Conservation (phyloP, 1,284 basidiomycete species). For the Rhodotorula sp. region DNA sequence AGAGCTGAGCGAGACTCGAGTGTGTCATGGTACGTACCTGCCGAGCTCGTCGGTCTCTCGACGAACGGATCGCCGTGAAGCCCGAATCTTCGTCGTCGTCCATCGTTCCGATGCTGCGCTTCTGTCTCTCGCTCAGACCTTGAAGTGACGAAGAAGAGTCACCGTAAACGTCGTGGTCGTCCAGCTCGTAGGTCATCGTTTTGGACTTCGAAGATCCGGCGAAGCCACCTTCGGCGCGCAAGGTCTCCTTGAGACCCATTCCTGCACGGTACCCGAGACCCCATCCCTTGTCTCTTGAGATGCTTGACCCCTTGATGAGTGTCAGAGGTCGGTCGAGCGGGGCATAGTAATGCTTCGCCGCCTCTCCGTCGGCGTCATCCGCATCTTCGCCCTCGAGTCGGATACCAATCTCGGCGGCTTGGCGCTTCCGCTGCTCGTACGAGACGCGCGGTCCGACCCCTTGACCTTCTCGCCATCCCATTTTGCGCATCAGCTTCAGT, state of each 20-base stretch:
- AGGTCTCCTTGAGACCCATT: constrained; percentile 56
- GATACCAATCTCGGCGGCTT: constrained; percentile 49
- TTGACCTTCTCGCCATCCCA: constrained; percentile 92
- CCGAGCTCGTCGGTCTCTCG: constrained; percentile 5
- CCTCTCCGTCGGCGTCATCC: constrained; percentile 63
- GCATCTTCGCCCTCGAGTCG: constrained; percentile 38
- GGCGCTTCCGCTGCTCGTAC: constrained; percentile 67
- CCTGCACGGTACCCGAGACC: constrained; percentile 76
- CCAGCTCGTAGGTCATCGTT: constrained; percentile 9
- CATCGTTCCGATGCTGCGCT: constrained; percentile 41
- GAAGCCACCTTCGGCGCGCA: not conserved
- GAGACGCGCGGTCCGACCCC: constrained; percentile 90
- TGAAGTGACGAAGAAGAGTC: not conserved
- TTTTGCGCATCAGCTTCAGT: constrained; percentile 79
- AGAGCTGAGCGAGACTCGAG: not conserved
- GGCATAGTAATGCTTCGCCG: constrained; percentile 78
- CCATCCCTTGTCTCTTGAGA: constrained; percentile 54
- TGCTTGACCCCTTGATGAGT: constrained; percentile 65
- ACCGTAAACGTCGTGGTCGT: constrained; percentile 54
- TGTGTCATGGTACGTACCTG: not conserved
- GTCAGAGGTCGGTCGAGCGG: constrained; percentile 72
- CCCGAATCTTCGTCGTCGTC: constrained; percentile 62
- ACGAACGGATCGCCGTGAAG: constrained; percentile 48
- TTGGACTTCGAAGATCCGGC: not conserved
- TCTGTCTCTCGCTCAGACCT: constrained; percentile 9